Percentiles rank a stretch among this genome's conserved stretches.
phyloP scores from a whole-genome alignment of 352 stramenopile genomes.

The Globisporangium takayamanum region DNA sequence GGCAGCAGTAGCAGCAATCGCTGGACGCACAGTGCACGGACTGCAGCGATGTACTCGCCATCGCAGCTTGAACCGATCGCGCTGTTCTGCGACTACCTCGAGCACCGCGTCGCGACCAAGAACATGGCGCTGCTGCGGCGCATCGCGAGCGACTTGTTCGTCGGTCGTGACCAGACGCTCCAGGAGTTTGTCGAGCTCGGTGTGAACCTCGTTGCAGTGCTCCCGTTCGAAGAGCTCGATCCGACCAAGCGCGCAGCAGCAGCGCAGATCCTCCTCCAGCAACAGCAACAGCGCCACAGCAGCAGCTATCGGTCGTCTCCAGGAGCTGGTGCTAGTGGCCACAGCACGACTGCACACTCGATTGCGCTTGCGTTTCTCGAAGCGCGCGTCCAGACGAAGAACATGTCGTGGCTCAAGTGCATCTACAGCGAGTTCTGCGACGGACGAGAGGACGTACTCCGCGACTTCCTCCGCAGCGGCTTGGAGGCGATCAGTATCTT shows the following conservation, averaged over 20 bases:
- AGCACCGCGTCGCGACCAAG: constrained; percentile 21
- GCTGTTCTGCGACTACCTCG: constrained; percentile 28
- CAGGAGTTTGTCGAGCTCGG: constrained; percentile 27
- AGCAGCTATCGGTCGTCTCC: not conserved
- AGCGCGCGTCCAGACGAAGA: constrained; percentile 27
- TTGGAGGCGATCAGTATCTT: constrained; percentile 22
- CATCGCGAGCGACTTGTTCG: constrained; percentile 23
- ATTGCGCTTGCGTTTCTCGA: constrained; percentile 19
- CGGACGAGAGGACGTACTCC: constrained; percentile 16
- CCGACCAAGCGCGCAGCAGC: constrained; percentile 9
- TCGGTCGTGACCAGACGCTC: constrained; percentile 22
- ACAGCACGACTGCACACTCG: not conserved
- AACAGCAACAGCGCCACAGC: constrained; percentile 20
- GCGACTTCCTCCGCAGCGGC: constrained; percentile 17
- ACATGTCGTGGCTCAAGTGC: constrained; percentile 26
- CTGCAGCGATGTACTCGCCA: too few species aligned
- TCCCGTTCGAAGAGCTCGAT: constrained; percentile 15
- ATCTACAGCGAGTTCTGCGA: constrained; percentile 28
- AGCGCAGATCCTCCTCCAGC: constrained; percentile 17
- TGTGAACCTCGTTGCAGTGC: constrained; percentile 23
- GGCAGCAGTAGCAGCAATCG: too few species aligned
- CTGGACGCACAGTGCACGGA: too few species aligned
- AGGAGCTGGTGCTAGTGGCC: not conserved
- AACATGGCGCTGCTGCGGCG: constrained; percentile 23
- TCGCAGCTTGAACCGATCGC: not conserved